Base-by-base conservation (phyloP, 805 yeast species). In the Starmerella potacharoeniae region DNA sequence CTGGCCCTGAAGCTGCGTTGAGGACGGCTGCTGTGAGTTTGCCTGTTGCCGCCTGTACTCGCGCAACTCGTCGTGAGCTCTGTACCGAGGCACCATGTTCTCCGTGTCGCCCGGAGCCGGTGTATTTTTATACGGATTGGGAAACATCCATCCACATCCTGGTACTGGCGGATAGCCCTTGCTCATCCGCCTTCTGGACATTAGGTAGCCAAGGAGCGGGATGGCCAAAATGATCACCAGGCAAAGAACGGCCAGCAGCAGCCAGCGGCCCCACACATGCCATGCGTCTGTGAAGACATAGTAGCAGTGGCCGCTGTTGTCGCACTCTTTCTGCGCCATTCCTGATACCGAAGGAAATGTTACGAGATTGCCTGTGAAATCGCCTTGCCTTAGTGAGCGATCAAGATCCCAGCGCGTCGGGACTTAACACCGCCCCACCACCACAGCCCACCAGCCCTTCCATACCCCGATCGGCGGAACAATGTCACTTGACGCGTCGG, bases 261-360 rank as follows among this genome's bases (percentile, higher is more conserved):
- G 64, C 72, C 72, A 68, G 49, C 71, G 65, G 37, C 72, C 72
- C 70, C 72, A 68, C 46, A 34, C 49, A 44, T 62, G 60, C 69
- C 69, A 68, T 13, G 63, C 60, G 33, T 54, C 58, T 6, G 37
- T 59, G 43, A 35, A 53, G 10, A 44, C 53, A 29, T 57, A 57
- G 56, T 57, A 60, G 55, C 64, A 62, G 53, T 54, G 49, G 37
- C 58, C 61, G 43, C 39, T 37, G 45, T 53, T 39, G 41, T 54
- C 54, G 44, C 57, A 58, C 39, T 47, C 49, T 17, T 46, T 55
- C n/a, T 28, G 40, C 10, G 37, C 55, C 58, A 43, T 52, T 46
- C 34, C 40, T 37, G 10, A 22, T 30, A 10, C 50, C 9, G 9
- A 30, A 6, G n/a, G 8, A 9, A 6, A 6, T 40, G 16, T 29